A percentile compares a stretch with the other conserved stretches of the same genome.
phyloP scores from a whole-genome alignment of 139 green algal species.

The Coelastrella sp. region DNA sequence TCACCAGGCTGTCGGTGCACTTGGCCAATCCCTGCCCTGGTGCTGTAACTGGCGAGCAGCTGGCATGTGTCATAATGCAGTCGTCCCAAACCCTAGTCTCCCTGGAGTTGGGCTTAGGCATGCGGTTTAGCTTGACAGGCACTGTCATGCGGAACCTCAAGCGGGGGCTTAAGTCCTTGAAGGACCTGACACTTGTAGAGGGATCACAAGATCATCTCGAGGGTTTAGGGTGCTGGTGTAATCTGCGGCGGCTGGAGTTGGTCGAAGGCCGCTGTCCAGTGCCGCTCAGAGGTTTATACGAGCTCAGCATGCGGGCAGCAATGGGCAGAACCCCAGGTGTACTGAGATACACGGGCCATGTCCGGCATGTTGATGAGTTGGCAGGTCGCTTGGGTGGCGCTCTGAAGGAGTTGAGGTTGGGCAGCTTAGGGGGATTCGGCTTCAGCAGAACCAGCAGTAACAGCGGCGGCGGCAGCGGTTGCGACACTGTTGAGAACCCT shows the following conservation, averaged over 20 bases:
- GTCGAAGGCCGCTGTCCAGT: conserved; percentile 31
- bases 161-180: conserved; percentile 12
- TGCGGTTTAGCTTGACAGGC: conserved; percentile 42
- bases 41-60: conserved; percentile 31
- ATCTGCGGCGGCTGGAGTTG: conserved; percentile 11
- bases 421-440: conserved; percentile 23
- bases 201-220: conserved; percentile 40
- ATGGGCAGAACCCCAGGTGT: conserved; percentile 34
- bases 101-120: conserved; percentile 21
- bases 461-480: neutral
- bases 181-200: conserved; percentile 11
- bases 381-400: conserved; percentile 22
- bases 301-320: conserved; percentile 33
- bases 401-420: conserved; percentile 32
- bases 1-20: conserved; percentile 18
- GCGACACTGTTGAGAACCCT: neutral
- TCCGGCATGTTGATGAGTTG: conserved; percentile 32
- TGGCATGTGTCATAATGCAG: conserved; percentile 15
- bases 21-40: conserved; percentile 36
- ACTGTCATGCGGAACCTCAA: conserved; percentile 36
- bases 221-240: conserved; percentile 43
- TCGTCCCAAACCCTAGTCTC: neutral
- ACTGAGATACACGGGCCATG: conserved; percentile 17
- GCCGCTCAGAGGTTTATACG: conserved; percentile 25
- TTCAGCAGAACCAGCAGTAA: neutral